Conservation (phyloP, 2,329 filamentous ascomycete species). For the Fusarium annulatum region DNA sequence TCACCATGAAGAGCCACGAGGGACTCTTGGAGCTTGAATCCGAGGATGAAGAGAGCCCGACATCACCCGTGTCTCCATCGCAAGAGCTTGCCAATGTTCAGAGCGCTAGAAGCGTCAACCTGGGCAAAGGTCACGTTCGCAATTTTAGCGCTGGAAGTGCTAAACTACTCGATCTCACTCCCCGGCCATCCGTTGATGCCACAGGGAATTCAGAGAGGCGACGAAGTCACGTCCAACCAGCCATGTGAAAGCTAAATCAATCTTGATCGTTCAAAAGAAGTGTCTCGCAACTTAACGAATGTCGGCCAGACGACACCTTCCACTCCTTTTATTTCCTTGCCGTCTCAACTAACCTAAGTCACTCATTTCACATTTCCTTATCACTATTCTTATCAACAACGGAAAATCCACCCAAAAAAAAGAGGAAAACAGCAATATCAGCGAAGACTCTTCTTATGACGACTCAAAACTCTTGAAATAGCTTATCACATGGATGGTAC, state of each 20-base stretch:
- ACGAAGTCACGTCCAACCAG: constrained; percentile 36
- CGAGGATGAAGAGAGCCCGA: constrained; percentile 48
- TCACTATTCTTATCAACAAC: constrained; percentile 17
- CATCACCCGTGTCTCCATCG: constrained; percentile 45
- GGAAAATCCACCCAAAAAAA: constrained; percentile 29
- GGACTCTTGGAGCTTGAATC: constrained; percentile 60
- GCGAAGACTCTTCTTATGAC: constrained; percentile 38
- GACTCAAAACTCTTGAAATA: constrained; percentile 6
- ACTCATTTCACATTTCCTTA: constrained; percentile 49
- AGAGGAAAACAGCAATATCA: constrained; percentile 35
- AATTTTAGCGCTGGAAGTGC: constrained; percentile 84
- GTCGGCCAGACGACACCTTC: constrained; percentile 23
- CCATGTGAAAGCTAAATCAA: constrained; percentile 34
- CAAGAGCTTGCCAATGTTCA: constrained; percentile 58
- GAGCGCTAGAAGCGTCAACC: constrained; percentile 77
- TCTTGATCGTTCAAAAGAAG: constrained; percentile 36
- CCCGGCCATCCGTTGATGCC: constrained; percentile 64
- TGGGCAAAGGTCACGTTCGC: constrained; percentile 72
- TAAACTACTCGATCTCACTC: constrained; percentile 75
- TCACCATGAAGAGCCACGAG: constrained; percentile 63
- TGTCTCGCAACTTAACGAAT: constrained; percentile 27
- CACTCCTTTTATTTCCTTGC: constrained; percentile 42
- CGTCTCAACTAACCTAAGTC: constrained; percentile 47
- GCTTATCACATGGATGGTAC: background rate
- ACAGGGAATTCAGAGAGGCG: constrained; percentile 52